phyloP scores from a whole-genome alignment of 306 rosid genomes.

The Cucumis melo region DNA sequence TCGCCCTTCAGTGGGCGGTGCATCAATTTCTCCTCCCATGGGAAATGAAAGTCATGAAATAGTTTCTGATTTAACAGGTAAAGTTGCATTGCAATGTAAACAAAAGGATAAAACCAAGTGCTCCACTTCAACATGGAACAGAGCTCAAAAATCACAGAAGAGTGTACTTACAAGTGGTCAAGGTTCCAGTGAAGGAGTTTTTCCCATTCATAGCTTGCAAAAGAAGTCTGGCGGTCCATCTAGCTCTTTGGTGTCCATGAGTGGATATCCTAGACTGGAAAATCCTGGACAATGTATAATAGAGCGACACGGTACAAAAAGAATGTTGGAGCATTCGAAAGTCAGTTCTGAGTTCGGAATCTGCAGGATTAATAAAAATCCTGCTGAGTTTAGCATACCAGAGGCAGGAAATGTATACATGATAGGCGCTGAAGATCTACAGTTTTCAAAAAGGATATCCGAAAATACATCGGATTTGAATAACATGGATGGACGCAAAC shows the following conservation, averaged over 20 bases:
- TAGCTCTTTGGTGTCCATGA: conserved; percentile 21
- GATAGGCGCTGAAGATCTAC: conserved; percentile 83
- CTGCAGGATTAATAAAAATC: conserved; percentile 64
- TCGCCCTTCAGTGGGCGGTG: conserved; percentile 32
- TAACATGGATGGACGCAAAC: conserved; percentile 34
- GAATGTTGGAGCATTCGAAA: conserved; percentile 29
- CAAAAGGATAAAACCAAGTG: conserved; percentile 41
- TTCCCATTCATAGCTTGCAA: conserved; percentile 17
- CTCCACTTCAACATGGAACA: conserved; percentile 33
- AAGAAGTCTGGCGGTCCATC: conserved; percentile 15
- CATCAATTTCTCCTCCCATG: conserved; percentile 42
- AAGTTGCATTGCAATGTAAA: conserved; percentile 34
- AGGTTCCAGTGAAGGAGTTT: conserved; percentile 13
- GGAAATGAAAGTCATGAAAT: conserved; percentile 25
- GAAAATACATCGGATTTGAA: conserved; percentile 20
- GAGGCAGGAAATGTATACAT: conserved; percentile 56
- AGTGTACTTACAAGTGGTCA: conserved; percentile 10
- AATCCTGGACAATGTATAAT: conserved; percentile 20
- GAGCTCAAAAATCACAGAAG: conserved; percentile 23
- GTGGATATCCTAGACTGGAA: conserved; percentile 25
- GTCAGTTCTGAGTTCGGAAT: conserved; percentile 20
- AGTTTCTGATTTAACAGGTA: conserved; percentile 28
- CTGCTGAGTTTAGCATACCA: conserved; percentile 72
- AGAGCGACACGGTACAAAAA: conserved; percentile 21
- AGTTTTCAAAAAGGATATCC: conserved; percentile 28